These are phyloP conservation scores for Microdochium bolleyi DNA, from an alignment of 2,329 filamentous ascomycete genomes.

Conservation along the genomic window DNA sequence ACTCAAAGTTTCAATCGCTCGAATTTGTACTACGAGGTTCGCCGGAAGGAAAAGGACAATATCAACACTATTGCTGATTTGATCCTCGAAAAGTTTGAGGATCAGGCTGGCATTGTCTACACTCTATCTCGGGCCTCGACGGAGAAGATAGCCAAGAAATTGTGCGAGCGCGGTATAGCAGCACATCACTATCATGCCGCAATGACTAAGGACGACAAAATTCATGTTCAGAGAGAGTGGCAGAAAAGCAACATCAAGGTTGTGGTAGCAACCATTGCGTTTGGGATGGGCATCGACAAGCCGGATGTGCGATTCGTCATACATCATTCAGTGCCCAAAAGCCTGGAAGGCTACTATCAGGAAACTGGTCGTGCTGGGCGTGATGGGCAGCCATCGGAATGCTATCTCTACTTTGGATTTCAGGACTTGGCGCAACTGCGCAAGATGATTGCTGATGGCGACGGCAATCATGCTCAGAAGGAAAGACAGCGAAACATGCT, in stretches of 20 bases:
- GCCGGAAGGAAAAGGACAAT: constrained; percentile 56
- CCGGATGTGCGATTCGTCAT: constrained; percentile 94
- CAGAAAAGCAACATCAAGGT: constrained; percentile 74
- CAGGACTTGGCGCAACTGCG: constrained; percentile 66
- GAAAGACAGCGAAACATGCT: constrained; percentile 80
- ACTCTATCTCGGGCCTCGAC: constrained; percentile 79
- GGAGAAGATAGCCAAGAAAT: constrained; percentile 67
- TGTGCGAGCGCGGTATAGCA: constrained; percentile 56
- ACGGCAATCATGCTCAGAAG: constrained; percentile 72
- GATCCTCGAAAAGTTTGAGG: constrained; percentile 62
- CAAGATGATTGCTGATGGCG: constrained; percentile 76
- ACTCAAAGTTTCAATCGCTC: constrained; percentile 95
- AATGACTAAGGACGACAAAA: constrained; percentile 61
- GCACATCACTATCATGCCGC: constrained; percentile 83
- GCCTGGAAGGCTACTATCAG: constrained; percentile 95
- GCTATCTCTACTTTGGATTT: constrained; percentile 84
- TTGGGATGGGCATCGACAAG: constrained; percentile 99
- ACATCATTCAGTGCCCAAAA: constrained; percentile 88
- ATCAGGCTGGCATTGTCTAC: constrained; percentile 85
- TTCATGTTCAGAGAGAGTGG: constrained; percentile 70
- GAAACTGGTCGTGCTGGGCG: constrained; percentile 92
- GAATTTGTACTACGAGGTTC: constrained; percentile 85
- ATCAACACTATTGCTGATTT: constrained; percentile 48
- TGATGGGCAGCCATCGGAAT: constrained; percentile 80
- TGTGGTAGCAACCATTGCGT: constrained; percentile 96